phyloP scores from a whole-genome alignment of 108 stramenopile genomes.

The Seminavis robusta region DNA sequence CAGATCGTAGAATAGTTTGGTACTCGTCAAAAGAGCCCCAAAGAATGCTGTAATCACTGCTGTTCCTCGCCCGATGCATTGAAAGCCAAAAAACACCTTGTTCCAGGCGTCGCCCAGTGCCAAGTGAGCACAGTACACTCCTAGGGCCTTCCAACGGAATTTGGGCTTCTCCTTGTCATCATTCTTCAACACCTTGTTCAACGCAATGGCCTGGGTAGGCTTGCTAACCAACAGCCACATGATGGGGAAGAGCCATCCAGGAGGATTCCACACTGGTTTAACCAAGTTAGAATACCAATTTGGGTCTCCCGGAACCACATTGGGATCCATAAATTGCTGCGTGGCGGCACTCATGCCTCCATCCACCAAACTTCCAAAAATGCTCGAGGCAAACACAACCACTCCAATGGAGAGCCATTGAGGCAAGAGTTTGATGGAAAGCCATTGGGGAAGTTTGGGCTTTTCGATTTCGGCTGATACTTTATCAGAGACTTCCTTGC shows the following conservation, averaged over 20 bases:
- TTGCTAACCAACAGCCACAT: conserved; percentile 79
- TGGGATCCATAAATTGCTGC: conserved; percentile 45
- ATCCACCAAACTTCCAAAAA: conserved; percentile 35
- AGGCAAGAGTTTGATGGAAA: conserved; percentile 3
- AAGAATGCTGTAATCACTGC: conserved; percentile 56
- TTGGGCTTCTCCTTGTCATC: conserved; percentile 5
- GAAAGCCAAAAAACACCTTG: conserved; percentile 72
- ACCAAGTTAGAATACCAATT: conserved; percentile 53
- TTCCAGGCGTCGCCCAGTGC: conserved; percentile 69
- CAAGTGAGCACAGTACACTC: conserved; percentile 50
- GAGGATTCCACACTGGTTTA: conserved; percentile 66
- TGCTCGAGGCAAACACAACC: conserved; percentile 37
- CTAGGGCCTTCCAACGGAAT: conserved; percentile 15
- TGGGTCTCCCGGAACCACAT: conserved; percentile 33
- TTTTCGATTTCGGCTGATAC: background rate
- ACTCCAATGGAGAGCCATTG: conserved; percentile 12
- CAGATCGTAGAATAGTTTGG: conserved; percentile 40
- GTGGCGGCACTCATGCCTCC: conserved; percentile 45
- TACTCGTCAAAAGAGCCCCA: conserved; percentile 34
- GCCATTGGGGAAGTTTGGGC: too few species aligned
- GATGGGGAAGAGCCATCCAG: conserved; percentile 71
- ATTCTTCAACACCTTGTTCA: conserved; percentile 19
- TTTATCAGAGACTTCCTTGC: background rate
- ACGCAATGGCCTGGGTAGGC: conserved; percentile 62
- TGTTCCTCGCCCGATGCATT: conserved; percentile 46